Evolutionary conservation across 257 asterid genomes (phyloP).

Genomic region (Gentiana dahurica): DNA sequence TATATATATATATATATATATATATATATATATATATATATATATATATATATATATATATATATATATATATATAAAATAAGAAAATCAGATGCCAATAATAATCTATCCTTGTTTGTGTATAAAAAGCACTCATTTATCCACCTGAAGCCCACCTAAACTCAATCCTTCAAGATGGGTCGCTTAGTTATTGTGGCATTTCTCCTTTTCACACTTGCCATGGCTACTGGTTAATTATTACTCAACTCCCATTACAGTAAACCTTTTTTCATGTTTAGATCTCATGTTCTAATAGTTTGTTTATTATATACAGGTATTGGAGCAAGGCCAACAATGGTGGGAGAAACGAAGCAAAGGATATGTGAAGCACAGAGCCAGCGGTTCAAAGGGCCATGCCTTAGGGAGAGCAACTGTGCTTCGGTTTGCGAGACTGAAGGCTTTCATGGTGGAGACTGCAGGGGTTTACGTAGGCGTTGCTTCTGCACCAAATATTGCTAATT

Average conservation of each 20-base stretch:
- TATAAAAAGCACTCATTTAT: too few species aligned
- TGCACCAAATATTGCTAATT: conserved; percentile 17
- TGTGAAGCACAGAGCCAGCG: conserved; percentile 16
- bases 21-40: too few species aligned
- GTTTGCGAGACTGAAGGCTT: conserved; percentile 22
- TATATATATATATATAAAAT: too few species aligned
- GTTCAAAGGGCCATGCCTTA: conserved; percentile 12
- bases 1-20: too few species aligned
- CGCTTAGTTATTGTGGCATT: conserved; percentile 8
- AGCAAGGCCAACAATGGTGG: neutral
- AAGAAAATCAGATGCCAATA: too few species aligned
- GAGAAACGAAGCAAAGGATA: conserved; percentile 7
- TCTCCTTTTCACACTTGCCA: conserved; percentile 13
- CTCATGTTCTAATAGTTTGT: too few species aligned
- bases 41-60: too few species aligned
- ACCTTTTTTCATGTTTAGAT: too few species aligned
- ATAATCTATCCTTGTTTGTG: too few species aligned
- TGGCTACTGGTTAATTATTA: conserved; percentile 7
- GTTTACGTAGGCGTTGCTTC: conserved; percentile 20
- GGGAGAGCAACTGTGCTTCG: conserved; percentile 16
- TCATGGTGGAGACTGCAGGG: conserved; percentile 17
- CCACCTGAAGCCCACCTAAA: too few species aligned
- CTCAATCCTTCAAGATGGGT: neutral
- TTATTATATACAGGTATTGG: neutral
- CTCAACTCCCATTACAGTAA: too few species aligned